Conservation (phyloP, 2,329 filamentous ascomycete species). For the Davidsoniella virescens region DNA sequence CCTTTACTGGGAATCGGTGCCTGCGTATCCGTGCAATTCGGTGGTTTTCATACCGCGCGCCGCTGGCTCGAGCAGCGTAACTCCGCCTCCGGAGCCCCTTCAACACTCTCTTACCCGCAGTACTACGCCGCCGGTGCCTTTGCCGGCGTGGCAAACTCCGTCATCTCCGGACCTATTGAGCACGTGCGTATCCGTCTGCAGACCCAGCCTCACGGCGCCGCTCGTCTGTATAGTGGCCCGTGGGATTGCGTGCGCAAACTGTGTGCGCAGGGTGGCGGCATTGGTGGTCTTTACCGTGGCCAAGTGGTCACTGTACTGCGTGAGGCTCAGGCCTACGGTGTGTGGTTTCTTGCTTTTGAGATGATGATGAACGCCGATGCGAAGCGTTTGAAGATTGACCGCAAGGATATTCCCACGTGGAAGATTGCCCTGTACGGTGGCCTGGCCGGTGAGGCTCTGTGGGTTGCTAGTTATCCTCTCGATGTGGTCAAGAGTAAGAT, state of each 20-base stretch:
- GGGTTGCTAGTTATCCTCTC: constrained; percentile 86
- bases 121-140: constrained; percentile 88
- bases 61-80: constrained; percentile 72
- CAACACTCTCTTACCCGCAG: constrained; percentile 57
- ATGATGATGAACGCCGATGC: constrained; percentile 90
- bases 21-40: constrained; percentile 97
- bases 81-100: constrained; percentile 36
- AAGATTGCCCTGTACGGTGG: constrained; percentile 91
- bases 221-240: constrained; percentile 65
- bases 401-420: constrained; percentile 62
- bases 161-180: constrained; percentile 83
- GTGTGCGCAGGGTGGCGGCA: constrained; percentile 45
- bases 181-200: constrained; percentile 92
- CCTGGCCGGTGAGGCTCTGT: constrained; percentile 81
- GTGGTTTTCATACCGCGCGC: constrained; percentile 84
- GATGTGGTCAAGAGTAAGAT: constrained; percentile 99
- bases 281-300: constrained; percentile 70
- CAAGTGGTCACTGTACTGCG: constrained; percentile 70
- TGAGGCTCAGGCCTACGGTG: constrained; percentile 86
- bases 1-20: constrained; percentile 91
- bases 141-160: constrained; percentile 77
- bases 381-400: constrained; percentile 54
- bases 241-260: constrained; percentile 84
- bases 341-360: constrained; percentile 93
- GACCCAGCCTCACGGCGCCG: constrained; percentile 80